phyloP scores from a whole-genome alignment of 2,329 filamentous ascomycete species.

The Ceratocystis lukuohia region DNA sequence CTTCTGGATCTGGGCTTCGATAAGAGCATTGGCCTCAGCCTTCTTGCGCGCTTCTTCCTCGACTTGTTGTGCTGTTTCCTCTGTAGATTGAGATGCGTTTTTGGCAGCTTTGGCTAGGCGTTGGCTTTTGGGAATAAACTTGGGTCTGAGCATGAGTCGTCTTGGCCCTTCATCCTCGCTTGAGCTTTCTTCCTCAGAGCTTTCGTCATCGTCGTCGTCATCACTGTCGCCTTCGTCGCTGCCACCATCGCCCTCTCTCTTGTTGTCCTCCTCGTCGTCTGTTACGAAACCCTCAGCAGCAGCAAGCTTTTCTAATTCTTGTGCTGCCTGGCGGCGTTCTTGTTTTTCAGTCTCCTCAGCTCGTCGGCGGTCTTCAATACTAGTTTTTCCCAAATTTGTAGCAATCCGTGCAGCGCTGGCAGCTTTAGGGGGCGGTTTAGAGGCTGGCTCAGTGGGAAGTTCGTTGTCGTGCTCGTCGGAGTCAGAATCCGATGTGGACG shows the following conservation, averaged over 20 bases:
- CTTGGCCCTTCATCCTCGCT: constrained; percentile 46
- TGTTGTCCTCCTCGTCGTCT: constrained; percentile 32
- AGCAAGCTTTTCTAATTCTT: constrained; percentile 32
- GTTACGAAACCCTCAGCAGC: constrained; percentile 52
- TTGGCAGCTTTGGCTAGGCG: constrained; percentile 27
- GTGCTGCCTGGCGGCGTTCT: constrained; percentile 26
- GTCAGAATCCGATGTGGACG: constrained; percentile 38
- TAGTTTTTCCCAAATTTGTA: constrained; percentile 39
- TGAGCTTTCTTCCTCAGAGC: constrained; percentile 33
- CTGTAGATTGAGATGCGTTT: constrained; percentile 13
- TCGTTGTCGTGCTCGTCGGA: constrained; percentile 31
- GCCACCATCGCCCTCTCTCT: constrained; percentile 25
- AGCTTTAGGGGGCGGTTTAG: constrained; percentile 42
- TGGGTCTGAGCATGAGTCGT: constrained; percentile 47
- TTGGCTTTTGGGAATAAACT: constrained; percentile 48
- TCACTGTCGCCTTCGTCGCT: constrained; percentile 32
- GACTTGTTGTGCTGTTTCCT: constrained; percentile 26
- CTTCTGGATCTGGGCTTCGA: constrained; percentile 79
- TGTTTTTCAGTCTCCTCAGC: constrained; percentile 36
- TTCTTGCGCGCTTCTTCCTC: constrained; percentile 52
- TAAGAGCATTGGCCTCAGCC: constrained; percentile 60
- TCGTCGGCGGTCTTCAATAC: constrained; percentile 36
- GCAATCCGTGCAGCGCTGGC: constrained; percentile 44
- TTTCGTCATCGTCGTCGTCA: constrained; percentile 28
- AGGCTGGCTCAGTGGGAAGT: constrained; percentile 22